These are phyloP conservation scores for Fusarium illudens DNA, from an alignment of 2,329 filamentous ascomycete genomes.

Conservation along the genomic window DNA sequence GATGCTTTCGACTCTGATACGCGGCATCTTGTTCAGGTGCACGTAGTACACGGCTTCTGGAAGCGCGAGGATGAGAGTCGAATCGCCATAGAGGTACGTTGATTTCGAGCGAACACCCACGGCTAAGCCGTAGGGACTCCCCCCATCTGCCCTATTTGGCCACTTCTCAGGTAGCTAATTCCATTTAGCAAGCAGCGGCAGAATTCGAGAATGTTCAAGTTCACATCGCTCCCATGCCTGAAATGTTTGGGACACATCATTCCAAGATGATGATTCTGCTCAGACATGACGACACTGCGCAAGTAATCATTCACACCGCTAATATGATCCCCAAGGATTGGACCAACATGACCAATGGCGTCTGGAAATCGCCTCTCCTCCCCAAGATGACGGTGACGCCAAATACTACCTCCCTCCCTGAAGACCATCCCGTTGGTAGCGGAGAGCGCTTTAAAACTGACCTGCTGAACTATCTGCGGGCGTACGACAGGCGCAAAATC, in stretches of 20 bases:
- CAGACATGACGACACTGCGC: slow-evolving; percentile 77
- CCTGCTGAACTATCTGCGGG: slow-evolving; percentile 74
- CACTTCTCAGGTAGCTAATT: slow-evolving; percentile 15
- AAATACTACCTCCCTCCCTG: not conserved
- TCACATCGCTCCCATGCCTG: slow-evolving; percentile 79
- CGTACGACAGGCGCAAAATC: slow-evolving; percentile 68
- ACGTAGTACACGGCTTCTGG: slow-evolving; percentile 70
- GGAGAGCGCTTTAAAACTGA: slow-evolving; percentile 79
- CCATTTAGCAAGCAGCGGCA: slow-evolving; percentile 64
- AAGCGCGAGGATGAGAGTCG: slow-evolving; percentile 71
- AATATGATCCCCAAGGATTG: slow-evolving; percentile 92
- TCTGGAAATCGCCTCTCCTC: slow-evolving; percentile 80
- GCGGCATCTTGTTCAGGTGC: slow-evolving; percentile 58
- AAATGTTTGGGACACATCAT: slow-evolving; percentile 86
- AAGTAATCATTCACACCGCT: slow-evolving; percentile 86
- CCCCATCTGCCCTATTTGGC: not conserved
- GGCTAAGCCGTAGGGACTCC: not conserved
- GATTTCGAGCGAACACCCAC: not conserved
- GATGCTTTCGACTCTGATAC: slow-evolving; percentile 62
- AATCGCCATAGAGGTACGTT: slow-evolving; percentile 63
- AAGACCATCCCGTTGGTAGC: slow-evolving; percentile 55
- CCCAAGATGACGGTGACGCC: slow-evolving; percentile 52
- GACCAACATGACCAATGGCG: slow-evolving; percentile 85
- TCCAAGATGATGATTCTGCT: slow-evolving; percentile 89
- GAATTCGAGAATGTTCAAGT: slow-evolving; percentile 73